Base-by-base conservation (phyloP, 768 basidiomycete species). In the Agaricus bisporus region DNA sequence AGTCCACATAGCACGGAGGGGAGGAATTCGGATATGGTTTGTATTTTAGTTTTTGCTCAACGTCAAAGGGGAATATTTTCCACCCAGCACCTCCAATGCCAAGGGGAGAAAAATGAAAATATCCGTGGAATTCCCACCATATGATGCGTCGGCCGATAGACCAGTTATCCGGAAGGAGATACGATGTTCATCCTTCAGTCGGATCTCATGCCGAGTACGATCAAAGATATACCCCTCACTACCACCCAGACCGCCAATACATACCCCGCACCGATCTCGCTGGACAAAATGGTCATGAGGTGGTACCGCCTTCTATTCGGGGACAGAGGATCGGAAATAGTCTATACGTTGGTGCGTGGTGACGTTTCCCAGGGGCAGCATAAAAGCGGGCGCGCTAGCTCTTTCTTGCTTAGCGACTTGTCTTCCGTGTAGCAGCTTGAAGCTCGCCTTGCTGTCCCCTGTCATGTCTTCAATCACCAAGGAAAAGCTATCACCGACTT, bases 341-440 rank as follows among this genome's bases (percentile, higher is more conserved):
- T 41, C 51, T 66, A 66, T 50, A 60, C 55, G 25, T 51, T 68
- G 62, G 65, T 66, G 61, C 65, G 66, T 63, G 32, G 56, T 59
- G 58, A 62, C 59, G 58, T 60, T 62, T 58, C 22, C 4, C 15
- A 32, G 37, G 22, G 39, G 28, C 17, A 42, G 26, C 44, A 54
- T 54, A 54, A 54, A 54, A 17, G 52, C 52, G 17, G 38, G 38
- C 6, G 17, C 20, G 11, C 14, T 38, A 11, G 14, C 8, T 14
- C 3, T 41, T 39, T 45, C 14, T 22, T 22, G 20, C n/a, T 25
- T 17, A 22, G 47, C 46, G 42, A 36, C 48, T 55, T 38, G 47
- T 39, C 55, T 56, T 48, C 42, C 43, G 26, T 46, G 36, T 15
- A 11, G 3, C 35, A 26, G 28, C 51, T 42, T 58, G 18, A 17